Evolutionary conservation across 1,284 basidiomycete species (phyloP).

Genomic region (Rhodotorula sp.): DNA sequence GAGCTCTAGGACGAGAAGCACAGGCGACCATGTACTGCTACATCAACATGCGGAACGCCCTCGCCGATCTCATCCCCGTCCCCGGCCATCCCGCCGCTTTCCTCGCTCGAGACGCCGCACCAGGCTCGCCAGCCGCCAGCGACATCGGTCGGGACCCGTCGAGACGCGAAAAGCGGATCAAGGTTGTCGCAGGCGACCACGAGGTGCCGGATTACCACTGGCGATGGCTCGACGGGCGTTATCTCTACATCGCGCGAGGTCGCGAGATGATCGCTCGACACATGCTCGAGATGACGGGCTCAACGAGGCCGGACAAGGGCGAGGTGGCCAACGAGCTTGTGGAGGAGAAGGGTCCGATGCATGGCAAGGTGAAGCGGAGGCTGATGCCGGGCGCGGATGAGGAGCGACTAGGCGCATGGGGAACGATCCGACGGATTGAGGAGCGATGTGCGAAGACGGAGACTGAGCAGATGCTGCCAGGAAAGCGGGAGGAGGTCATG

Average conservation of each 20-base stretch:
- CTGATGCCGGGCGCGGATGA: conserved; percentile 6
- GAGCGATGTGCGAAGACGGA: conserved; percentile 4
- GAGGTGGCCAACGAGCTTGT: background rate
- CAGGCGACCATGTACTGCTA: conserved; percentile 32
- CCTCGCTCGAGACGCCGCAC: conserved; percentile 24
- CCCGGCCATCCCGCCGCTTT: conserved; percentile 31
- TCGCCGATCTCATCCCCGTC: conserved; percentile 31
- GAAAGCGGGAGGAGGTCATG: conserved; percentile 10
- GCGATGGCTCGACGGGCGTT: conserved; percentile 33
- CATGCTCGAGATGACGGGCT: conserved; percentile 25
- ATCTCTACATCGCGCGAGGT: conserved; percentile 35
- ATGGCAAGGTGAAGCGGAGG: background rate
- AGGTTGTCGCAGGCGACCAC: background rate
- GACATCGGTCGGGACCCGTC: background rate
- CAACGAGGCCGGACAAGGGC: background rate
- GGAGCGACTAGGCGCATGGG: conserved; percentile 19
- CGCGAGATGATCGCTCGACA: conserved; percentile 22
- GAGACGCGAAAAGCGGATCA: background rate
- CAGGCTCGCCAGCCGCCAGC: background rate
- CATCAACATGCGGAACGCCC: conserved; percentile 35
- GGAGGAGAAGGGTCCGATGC: background rate
- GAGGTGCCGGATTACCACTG: conserved; percentile 31
- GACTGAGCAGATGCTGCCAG: background rate
- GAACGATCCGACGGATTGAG: conserved; percentile 23
- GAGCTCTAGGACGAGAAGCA: conserved; percentile 31